Base-by-base conservation (phyloP, 768 basidiomycete species). In the Pisolithus albus region DNA sequence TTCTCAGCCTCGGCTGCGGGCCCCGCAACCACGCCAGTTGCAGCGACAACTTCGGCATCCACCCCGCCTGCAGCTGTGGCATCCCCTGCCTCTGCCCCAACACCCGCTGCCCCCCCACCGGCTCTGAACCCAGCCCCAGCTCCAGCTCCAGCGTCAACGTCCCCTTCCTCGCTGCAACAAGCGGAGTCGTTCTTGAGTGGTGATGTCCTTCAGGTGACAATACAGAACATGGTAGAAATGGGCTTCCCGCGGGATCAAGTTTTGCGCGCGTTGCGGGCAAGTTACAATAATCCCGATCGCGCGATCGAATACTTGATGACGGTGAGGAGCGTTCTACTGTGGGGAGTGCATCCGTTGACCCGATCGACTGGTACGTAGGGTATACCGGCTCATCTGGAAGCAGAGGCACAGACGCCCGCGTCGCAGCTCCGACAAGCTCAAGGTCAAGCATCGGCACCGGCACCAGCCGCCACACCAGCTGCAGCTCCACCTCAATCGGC, bases 291-390 rank as follows among this genome's bases (percentile, higher is more conserved):
- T 70, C 89, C 96, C 7, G 93, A 98, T 60, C 81, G 96, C 28
- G 96, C 96, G 7, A 95, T 92, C n/a, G 96, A 99, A 67, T 99
- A 99, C 69, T 73, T 99, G 50, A 86, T 98, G 81, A 95, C 64
- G 54, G 95, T 94, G 59, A 58, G 86, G 72, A 11, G 11, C 18
- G 26, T 49, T 49, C 39, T 9, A 45, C 57, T 44, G 38, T 43
- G 19, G 43, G 15, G 8, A 15, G 34, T 46, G 50, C 50, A 47
- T 34, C n/a, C 37, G 18, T 36, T 46, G 21, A 37, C n/a, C 32
- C 51, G 37, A 45, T 28, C 34, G n/a, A 57, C 55, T 52, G 51
- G 50, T 24, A 21, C 19, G 28, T 51, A 93, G 91, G 92, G 90
- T 39, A 92, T 93, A 56, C 89, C 92, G 4, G 73, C 78, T 32